phyloP scores from a whole-genome alignment of 495 filamentous ascomycete species.

The Hypoxylon cercidicola region DNA sequence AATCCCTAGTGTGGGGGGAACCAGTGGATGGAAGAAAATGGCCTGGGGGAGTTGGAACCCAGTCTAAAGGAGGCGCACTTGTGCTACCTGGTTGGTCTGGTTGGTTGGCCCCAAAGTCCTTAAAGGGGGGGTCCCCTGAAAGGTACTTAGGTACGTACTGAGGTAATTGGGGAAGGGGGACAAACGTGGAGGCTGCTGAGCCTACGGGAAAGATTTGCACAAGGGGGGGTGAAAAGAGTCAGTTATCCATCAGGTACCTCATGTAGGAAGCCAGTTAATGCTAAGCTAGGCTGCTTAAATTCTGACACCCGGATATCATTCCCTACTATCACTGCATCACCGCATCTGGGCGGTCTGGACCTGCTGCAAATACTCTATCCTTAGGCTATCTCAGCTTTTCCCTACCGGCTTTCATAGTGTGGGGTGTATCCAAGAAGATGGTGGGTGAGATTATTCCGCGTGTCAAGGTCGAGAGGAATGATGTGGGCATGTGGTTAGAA shows the following conservation, averaged over 20 bases:
- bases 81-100: conserved; percentile 31
- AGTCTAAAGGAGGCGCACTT: conserved; percentile 37
- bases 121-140: conserved; percentile 18
- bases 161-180: conserved; percentile 40
- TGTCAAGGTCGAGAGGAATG: conserved; percentile 38
- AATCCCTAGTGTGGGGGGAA: conserved; percentile 42
- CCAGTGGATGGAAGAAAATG: conserved; percentile 41
- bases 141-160: conserved; percentile 10
- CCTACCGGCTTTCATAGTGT: conserved; percentile 20
- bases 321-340: no score
- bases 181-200: conserved; percentile 44
- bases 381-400: conserved; percentile 28
- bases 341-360: conserved; percentile 30
- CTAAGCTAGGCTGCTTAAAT: no score
- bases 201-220: conserved; percentile 40
- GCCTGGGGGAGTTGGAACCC: conserved; percentile 45
- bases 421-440: conserved; percentile 24
- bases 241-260: conserved; percentile 3
- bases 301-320: conserved; percentile 2
- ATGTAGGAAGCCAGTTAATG: no score
- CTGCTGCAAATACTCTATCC: conserved; percentile 36
- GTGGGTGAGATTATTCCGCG: conserved; percentile 42
- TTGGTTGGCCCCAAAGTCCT: conserved; percentile 30
- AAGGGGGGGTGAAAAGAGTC: conserved; percentile 22
- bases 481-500: conserved; percentile 39